phyloP scores from a whole-genome alignment of 139 green algal species.

The Mesostigma viride region DNA sequence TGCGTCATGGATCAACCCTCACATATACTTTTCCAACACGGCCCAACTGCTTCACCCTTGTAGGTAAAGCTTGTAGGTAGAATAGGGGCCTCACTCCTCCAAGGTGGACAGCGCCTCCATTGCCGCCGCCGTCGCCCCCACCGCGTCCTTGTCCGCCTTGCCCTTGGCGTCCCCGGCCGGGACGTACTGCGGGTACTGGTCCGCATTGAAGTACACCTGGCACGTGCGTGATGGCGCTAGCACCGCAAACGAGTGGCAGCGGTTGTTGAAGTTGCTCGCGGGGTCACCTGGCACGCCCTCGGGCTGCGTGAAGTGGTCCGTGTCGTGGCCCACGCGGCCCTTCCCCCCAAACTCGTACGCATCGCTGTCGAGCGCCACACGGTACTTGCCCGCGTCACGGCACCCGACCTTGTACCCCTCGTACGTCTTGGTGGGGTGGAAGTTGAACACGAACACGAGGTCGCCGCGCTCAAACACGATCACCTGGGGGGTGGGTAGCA shows the following conservation, averaged over 20 bases:
- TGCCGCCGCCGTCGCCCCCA: no score
- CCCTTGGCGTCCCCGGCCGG: no score
- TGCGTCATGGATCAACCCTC: no score
- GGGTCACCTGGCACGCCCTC: constrained; percentile 27
- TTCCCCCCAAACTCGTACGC: constrained; percentile 61
- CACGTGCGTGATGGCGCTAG: constrained; percentile 24
- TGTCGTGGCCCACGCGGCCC: constrained; percentile 37
- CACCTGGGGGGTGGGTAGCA: constrained; percentile 29
- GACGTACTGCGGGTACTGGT: no score
- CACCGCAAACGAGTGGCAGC: constrained; percentile 18
- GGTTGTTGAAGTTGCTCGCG: constrained; percentile 40
- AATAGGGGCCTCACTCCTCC: no score
- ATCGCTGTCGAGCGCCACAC: constrained; percentile 77
- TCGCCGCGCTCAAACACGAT: constrained; percentile 85
- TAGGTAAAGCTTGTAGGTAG: no score
- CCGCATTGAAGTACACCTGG: no score
- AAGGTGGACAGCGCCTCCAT: no score
- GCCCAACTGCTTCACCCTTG: no score
- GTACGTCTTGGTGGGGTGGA: constrained; percentile 54
- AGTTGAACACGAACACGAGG: constrained; percentile 96
- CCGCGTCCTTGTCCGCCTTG: no score
- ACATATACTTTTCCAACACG: no score
- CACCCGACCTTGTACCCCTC: constrained; percentile 65
- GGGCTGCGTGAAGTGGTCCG: constrained; percentile 35
- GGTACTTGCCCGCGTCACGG: constrained; percentile 64